Evolutionary conservation across 371 early-diverging fungal genomes (phyloP), one percentile per base, ranked within the genome.

Genomic region (Syncephalastrum contaminatum): DNA sequence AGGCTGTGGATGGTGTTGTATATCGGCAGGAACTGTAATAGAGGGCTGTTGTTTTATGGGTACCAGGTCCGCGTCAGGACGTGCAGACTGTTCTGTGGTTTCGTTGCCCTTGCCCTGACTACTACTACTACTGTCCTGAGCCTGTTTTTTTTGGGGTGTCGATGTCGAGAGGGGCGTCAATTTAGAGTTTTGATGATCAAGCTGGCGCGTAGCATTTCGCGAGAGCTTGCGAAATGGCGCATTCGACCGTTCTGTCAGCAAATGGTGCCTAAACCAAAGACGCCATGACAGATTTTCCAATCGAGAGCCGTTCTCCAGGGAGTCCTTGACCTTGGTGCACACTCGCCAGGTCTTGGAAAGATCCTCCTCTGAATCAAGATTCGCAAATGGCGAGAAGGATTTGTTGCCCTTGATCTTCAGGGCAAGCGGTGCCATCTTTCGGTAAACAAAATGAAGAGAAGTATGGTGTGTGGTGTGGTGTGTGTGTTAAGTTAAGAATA

Each of bases 241-340:
- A 30, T 59, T 57, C 3, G 63, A 63, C n/a, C 64, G 62, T 21
- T 82, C 79, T 30, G 78, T 87, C 69, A 90, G 73, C 15, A 67
- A 36, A 47, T 76, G 70, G 46, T 76, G 77, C 44, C 67, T 59
- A 59, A 89, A 87, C 92, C 92, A 91, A 30, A 93, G 71, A 50
- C 95, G 72, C 95, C 95, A 94, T 4, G 90, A 87, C 62, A 94
- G 72, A 62, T 94, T 94, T 64, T 94, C 95, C n/a, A 93, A 71
- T 41, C 95, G 75, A 24, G 84, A 85, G 10, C 94, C 95, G 59
- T 93, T 88, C 55, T 90, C 91, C 8, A 94, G 72, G 18, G 92
- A 89, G 59, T 92, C 91, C 67, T 90, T 93, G 44, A 91, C 93
- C 74, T 92, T 92, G 21, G 92, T 88, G 67, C 89, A 90, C 10